Evolutionary conservation across 2,329 filamentous ascomycete genomes (phyloP), one percentile per base, ranked within the genome.

Genomic region (Arthrobotrys pseudoclavata): DNA sequence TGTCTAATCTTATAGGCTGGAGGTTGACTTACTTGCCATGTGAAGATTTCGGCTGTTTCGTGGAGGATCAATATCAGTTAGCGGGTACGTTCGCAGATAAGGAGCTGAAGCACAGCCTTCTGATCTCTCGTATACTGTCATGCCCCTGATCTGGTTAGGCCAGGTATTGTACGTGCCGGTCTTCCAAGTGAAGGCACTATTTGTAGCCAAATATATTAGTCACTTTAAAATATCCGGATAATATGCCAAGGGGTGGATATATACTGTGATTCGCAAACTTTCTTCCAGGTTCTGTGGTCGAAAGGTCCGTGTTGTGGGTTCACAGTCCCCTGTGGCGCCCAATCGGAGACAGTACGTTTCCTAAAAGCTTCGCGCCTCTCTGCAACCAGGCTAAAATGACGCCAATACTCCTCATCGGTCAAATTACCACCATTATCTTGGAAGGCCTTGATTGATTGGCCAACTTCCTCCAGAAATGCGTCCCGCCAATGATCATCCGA

Each of bases 351-450:
- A 34, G 55, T 57, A n/a, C 68, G 68, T 63, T 70, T 55, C 42
- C 45, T 63, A 6, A 63, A 31, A 15, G 47, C 55, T 52, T 47
- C 47, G 10, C 53, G 68, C 57, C 52, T 70, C 34, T 70, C 47
- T 3, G 55, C 68, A 37, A 70, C 57, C 20, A 63, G 50, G 24
- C 68, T 45, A 47, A 70, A 31, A 70, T 70, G 68, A 34, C 55
- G 68, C 68, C 68, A 70, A 63, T 70, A 70, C 34, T 70, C 68
- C 34, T 61, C 34, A 34, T 70, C 55, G 18, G 68, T 70, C 68
- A 70, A 62, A 45, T 70, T 70, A 31, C 68, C 68, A n/a, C 68
- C 68, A 34, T 55, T 55, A 47, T 53, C 45, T 55, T 70, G 50
- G 47, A 70, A 70, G 29, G 50, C 47, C 24, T 70, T 63, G 24